Percentiles rank a stretch among this genome's conserved stretches.
These are phyloP conservation scores for Polysphondylium violaceum DNA, from an alignment of 78 protist species.

Conservation along the genomic window DNA sequence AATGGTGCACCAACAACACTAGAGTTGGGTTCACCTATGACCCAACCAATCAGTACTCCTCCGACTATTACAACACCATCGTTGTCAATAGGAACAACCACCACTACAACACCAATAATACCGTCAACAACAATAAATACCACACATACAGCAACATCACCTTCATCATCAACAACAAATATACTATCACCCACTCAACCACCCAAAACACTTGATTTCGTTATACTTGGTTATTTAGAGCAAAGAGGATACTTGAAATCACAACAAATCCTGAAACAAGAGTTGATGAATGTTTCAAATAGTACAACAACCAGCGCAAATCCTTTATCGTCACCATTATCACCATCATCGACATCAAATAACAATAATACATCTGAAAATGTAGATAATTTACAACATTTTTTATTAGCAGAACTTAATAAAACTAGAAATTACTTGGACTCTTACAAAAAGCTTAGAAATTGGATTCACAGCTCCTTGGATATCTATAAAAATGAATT, in stretches of 20 bases:
- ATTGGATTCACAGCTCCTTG: conserved; percentile 80
- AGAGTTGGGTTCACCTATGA: neutral
- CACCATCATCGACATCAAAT: neutral
- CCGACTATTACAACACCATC: neutral
- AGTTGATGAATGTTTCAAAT: neutral
- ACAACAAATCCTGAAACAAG: conserved; percentile 50
- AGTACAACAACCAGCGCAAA: neutral
- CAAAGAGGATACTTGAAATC: conserved; percentile 51
- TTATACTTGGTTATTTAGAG: conserved; percentile 35
- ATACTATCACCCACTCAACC: neutral
- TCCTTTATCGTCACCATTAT: too few relatives aligned
- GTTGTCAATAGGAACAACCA: neutral
- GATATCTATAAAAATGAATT: conserved; percentile 86
- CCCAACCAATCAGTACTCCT: neutral
- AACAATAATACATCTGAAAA: neutral
- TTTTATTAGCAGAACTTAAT: conserved; percentile 19
- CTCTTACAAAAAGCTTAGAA: conserved; percentile 57
- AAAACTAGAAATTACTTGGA: conserved; percentile 52
- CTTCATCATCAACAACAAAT: neutral
- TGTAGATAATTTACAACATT: conserved; percentile 20
- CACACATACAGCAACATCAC: neutral
- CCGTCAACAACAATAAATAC: neutral
- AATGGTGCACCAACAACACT: too few relatives aligned
- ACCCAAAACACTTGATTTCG: conserved; percentile 25
- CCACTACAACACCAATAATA: neutral